Evolutionary conservation across 768 basidiomycete species (phyloP), one percentile per base, ranked within the genome.

Genomic region (Clitopilus passeckerianus): DNA sequence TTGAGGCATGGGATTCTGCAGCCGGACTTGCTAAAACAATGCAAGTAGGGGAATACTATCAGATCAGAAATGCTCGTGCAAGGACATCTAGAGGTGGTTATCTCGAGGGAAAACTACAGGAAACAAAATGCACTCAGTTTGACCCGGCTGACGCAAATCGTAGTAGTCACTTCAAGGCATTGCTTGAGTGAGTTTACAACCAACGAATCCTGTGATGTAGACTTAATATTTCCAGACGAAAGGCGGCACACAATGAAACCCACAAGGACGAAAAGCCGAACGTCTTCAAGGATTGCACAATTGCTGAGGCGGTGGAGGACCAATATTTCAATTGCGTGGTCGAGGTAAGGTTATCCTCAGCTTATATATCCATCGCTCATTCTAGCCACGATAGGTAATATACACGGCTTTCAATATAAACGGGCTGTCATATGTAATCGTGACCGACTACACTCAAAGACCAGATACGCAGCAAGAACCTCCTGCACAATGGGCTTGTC

Each of bases 361-460:
- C 18, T n/a, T 55, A 22, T 5, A n/a, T 20, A 30, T 27, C 16
- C 23, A 9, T 58, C 34, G 52, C 57, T 54, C 22, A 24, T 61
- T n/a, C 0, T 30, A n/a, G 56, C 34, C 54, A 56, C 14, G 14
- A 56, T 58, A 88, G 87, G 67, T 86, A 34, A 69, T 89, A 3
- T 75, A 79, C 60, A 60, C 74, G 18, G 70, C 72, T 12, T 61
- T 68, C 18, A 71, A 74, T 46, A 64, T 72, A 16, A 63, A 67
- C 30, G 68, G 72, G 24, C 66, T 67, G 23, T 69, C 77, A 4
- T 75, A 72, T 54, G 68, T 89, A 37, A 85, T 80, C 61, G 81
- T 86, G 33, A 89, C 87, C 7, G 89, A 90, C 67, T 90, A 88
- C 65, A 86, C 86, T 1, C 66, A 71, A 2, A 78, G 86, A 57